These are phyloP conservation scores for Jaapia argillacea DNA, from an alignment of 768 basidiomycete genomes.

Conservation along the genomic window DNA sequence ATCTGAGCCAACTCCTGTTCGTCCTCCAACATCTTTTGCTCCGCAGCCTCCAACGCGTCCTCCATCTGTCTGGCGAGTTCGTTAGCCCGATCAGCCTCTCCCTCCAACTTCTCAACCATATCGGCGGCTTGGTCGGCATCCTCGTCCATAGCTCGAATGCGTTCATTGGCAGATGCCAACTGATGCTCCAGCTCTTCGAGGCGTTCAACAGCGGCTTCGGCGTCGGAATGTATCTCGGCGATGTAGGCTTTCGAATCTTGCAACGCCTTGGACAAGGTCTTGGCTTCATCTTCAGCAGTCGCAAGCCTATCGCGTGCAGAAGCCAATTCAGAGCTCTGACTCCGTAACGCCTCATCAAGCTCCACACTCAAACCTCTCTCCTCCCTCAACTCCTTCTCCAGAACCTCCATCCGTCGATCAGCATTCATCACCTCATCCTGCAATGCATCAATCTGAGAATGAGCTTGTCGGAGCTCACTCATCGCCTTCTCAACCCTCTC, in stretches of 20 bases:
- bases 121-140: constrained; percentile 30
- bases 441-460: constrained; percentile 45
- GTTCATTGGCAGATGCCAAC: constrained; percentile 34
- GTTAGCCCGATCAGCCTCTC: constrained; percentile 38
- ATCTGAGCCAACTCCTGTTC: constrained; percentile 42
- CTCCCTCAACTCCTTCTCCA: constrained; percentile 48
- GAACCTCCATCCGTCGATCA: constrained; percentile 39
- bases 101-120: constrained; percentile 39
- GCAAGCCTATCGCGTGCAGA: constrained; percentile 15
- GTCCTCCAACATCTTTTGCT: constrained; percentile 59
- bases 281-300: constrained; percentile 11
- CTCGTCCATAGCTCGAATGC: constrained; percentile 28
- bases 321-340: constrained; percentile 20
- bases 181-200: constrained; percentile 50
- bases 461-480: constrained; percentile 50
- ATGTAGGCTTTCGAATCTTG: constrained; percentile 37
- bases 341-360: constrained; percentile 28
- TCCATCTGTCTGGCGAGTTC: constrained; percentile 62
- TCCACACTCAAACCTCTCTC: constrained; percentile 34
- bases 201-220: constrained; percentile 37
- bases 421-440: constrained; percentile 50
- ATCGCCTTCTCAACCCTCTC: constrained; percentile 44
- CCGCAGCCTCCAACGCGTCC: constrained; percentile 64
- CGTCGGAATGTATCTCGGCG: constrained; percentile 53
- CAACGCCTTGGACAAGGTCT: constrained; percentile 20